Evolutionary conservation across 2,329 filamentous ascomycete species (phyloP).

Genomic region (Aspergillus sp.): DNA sequence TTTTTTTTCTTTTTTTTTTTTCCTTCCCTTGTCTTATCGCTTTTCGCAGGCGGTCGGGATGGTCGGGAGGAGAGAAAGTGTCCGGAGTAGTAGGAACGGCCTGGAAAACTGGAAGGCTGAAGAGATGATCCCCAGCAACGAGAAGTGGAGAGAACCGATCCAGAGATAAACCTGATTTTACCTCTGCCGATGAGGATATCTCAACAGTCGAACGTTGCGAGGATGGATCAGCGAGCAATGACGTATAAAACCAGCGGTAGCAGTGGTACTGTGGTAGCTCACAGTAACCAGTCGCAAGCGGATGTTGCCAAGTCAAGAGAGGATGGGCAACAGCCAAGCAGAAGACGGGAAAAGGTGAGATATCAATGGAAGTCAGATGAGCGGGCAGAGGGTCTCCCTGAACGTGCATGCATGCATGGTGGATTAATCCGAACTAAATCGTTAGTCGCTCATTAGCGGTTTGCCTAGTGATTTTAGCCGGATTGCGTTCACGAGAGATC

Average conservation of each 20-base stretch:
- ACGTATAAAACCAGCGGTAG: slow-evolving; percentile 8
- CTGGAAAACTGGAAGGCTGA: neutral
- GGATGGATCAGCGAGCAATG: slow-evolving; percentile 9
- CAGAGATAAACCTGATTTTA: neutral
- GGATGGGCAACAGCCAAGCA: neutral
- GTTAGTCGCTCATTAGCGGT: neutral
- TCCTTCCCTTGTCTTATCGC: neutral
- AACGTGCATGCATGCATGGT: slow-evolving; percentile 5
- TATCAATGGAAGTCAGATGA: neutral
- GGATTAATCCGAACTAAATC: neutral
- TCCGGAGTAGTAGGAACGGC: slow-evolving; percentile 3
- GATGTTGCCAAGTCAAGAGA: slow-evolving; percentile 13
- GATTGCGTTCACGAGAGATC: too few species aligned
- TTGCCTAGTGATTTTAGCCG: neutral
- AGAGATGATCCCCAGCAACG: slow-evolving; percentile 9
- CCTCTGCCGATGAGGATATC: neutral
- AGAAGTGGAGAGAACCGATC: slow-evolving; percentile 1
- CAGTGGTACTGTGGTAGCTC: neutral
- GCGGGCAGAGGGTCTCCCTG: neutral
- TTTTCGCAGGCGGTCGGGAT: slow-evolving; percentile 8
- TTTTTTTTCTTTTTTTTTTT: neutral
- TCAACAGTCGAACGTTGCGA: neutral
- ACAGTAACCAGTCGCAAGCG: slow-evolving; percentile 8
- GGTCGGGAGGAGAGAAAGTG: slow-evolving; percentile 2
- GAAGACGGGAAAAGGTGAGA: neutral